Evolutionary conservation across 1,284 basidiomycete genomes (phyloP).

Genomic region (Ceratobasidium sp.): DNA sequence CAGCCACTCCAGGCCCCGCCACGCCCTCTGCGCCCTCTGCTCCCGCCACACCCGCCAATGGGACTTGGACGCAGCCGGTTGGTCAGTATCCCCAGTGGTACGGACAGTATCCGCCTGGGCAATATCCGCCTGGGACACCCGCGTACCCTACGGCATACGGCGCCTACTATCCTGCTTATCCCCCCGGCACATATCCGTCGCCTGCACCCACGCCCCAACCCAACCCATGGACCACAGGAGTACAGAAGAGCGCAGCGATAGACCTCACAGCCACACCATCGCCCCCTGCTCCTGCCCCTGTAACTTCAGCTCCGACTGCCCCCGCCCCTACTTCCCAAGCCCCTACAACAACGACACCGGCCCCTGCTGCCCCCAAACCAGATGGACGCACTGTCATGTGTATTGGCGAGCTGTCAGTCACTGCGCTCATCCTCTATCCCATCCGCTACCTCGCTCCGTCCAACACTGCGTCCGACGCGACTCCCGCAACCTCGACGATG

Average conservation of each 20-base stretch:
- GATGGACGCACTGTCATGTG: slow-evolving; percentile 59
- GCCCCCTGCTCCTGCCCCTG: slow-evolving; percentile 14
- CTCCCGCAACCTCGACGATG: slow-evolving; percentile 26
- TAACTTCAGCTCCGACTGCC: not conserved
- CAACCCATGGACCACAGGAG: slow-evolving; percentile 5
- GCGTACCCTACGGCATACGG: slow-evolving; percentile 17
- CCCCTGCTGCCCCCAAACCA: slow-evolving; percentile 24
- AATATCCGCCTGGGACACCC: slow-evolving; percentile 24
- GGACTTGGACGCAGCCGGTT: not conserved
- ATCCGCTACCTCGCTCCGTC: slow-evolving; percentile 68
- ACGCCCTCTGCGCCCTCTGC: not conserved
- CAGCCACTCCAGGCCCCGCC: not conserved
- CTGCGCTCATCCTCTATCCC: slow-evolving; percentile 86
- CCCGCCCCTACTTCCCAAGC: not conserved
- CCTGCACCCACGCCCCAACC: not conserved
- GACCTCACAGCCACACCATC: slow-evolving; percentile 32
- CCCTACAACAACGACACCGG: slow-evolving; percentile 1
- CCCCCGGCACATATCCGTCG: not conserved
- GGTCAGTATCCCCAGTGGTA: slow-evolving; percentile 30
- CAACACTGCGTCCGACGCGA: slow-evolving; percentile 48
- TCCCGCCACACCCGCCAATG: slow-evolving; percentile 14
- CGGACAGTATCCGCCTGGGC: slow-evolving; percentile 28
- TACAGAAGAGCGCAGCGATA: slow-evolving; percentile 14
- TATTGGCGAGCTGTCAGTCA: slow-evolving; percentile 82
- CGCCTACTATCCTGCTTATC: slow-evolving; percentile 5